Conservation (phyloP, 345 rosid genomes). For the Syzygium aqueum region DNA sequence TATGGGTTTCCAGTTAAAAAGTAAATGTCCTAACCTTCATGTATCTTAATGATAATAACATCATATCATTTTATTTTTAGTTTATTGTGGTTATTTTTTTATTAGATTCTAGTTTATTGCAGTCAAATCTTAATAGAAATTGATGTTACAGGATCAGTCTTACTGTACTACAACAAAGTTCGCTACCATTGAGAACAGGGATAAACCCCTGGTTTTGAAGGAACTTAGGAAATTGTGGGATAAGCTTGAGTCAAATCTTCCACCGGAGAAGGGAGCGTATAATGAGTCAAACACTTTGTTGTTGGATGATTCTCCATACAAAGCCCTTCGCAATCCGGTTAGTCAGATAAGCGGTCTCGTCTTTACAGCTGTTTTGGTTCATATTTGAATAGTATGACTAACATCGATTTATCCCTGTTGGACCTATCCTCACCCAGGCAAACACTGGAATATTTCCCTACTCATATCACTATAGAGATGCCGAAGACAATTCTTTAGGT, state of each 20-base stretch:
- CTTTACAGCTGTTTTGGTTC: background rate
- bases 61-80: background rate
- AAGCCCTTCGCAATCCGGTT: constrained; percentile 83
- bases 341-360: background rate
- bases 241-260: constrained; percentile 24
- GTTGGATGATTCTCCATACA: constrained; percentile 85
- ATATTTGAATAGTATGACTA: background rate
- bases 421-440: constrained; percentile 28
- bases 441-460: constrained; percentile 75
- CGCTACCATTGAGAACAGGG: constrained; percentile 36
- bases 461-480: constrained; percentile 31
- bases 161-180: constrained; percentile 50
- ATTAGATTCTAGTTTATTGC: background rate
- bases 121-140: background rate
- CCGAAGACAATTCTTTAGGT: constrained; percentile 62
- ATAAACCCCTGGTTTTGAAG: constrained; percentile 69
- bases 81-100: background rate
- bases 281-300: constrained; percentile 69
- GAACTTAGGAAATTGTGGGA: constrained; percentile 67
- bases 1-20: background rate
- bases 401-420: background rate
- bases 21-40: background rate
- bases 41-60: background rate
- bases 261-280: constrained; percentile 52
- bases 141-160: constrained; percentile 35